A percentile compares a stretch with the other conserved stretches of the same genome.
phyloP scores from a whole-genome alignment of 805 yeast genomes.

The Starmerella sp. region DNA sequence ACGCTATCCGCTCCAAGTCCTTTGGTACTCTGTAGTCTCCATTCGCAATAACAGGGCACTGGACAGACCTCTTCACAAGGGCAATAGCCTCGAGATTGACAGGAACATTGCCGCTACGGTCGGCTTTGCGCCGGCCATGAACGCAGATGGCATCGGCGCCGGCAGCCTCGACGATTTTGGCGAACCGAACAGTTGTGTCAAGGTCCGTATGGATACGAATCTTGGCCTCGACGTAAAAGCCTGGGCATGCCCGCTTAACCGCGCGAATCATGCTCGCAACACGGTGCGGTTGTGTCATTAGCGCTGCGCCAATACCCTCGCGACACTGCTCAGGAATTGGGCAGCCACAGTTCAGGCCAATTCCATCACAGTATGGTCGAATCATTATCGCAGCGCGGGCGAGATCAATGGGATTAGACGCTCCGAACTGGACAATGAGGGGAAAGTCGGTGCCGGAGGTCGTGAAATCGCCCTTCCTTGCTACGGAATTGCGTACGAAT shows the following conservation, averaged over 20 bases:
- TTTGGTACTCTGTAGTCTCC: slow-evolving; percentile 76
- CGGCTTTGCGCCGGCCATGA: slow-evolving; percentile 80
- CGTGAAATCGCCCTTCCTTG: slow-evolving; percentile 74
- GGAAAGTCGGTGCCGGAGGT: slow-evolving; percentile 62
- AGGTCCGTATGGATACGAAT: slow-evolving; percentile 76
- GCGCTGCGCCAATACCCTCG: slow-evolving; percentile 94
- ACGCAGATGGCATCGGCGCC: slow-evolving; percentile 93
- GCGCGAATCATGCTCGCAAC: slow-evolving; percentile 77
- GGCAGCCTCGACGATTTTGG: slow-evolving; percentile 60
- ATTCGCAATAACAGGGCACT: slow-evolving; percentile 81
- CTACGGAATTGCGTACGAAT: slow-evolving; percentile 72
- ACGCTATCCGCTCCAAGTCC: slow-evolving; percentile 55
- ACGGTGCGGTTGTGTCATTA: slow-evolving; percentile 70
- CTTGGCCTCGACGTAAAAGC: slow-evolving; percentile 76
- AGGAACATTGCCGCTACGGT: slow-evolving; percentile 66
- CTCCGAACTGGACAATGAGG: slow-evolving; percentile 82
- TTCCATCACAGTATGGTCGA: slow-evolving; percentile 83
- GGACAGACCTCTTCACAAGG: slow-evolving; percentile 43
- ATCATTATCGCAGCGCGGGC: slow-evolving; percentile 77
- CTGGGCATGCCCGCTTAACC: slow-evolving; percentile 58
- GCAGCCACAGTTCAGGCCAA: slow-evolving; percentile 94
- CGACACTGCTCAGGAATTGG: slow-evolving; percentile 90
- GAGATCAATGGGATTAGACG: slow-evolving; percentile 71
- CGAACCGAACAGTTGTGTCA: slow-evolving; percentile 61
- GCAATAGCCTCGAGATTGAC: slow-evolving; percentile 75